A percentile compares a stretch with the other conserved stretches of the same genome.
These are phyloP conservation scores for Leishmania arabica DNA, from an alignment of 208 protist species.

Conservation along the genomic window DNA sequence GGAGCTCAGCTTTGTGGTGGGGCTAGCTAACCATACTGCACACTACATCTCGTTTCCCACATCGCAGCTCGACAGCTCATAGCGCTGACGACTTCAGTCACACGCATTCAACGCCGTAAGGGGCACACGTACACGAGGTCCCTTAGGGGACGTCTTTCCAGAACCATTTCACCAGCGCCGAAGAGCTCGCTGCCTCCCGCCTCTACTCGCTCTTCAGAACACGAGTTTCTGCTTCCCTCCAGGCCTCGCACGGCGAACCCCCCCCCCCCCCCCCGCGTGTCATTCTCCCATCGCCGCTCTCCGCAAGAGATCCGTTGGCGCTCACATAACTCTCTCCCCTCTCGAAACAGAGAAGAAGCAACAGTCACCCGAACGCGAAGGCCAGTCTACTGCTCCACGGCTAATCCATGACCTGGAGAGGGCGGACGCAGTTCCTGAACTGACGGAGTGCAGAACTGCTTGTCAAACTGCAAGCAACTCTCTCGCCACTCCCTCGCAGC, in stretches of 20 bases:
- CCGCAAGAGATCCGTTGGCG: neutral
- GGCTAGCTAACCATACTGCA: conserved; percentile 22
- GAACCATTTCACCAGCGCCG: neutral
- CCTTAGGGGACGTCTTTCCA: neutral
- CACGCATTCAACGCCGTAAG: neutral
- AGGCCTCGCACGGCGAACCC: neutral
- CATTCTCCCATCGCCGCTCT: neutral
- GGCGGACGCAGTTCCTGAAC: neutral
- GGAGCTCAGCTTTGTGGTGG: conserved; percentile 26
- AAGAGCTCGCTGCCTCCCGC: neutral
- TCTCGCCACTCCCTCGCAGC: neutral
- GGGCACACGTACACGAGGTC: neutral
- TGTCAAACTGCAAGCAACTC: neutral
- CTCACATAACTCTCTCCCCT: neutral
- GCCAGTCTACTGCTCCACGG: neutral
- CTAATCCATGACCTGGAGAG: neutral
- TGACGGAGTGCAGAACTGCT: neutral
- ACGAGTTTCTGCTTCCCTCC: neutral
- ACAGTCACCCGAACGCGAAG: neutral
- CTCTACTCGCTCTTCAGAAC: neutral
- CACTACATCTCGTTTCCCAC: conserved; percentile 20
- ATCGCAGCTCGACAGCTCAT: conserved; percentile 15
- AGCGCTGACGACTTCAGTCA: neutral
- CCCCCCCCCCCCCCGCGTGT: neutral
- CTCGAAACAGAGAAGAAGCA: neutral